Evolutionary conservation across 2,329 filamentous ascomycete species (phyloP), one percentile per base, ranked within the genome.

Genomic region (Paecilomyces formosus): DNA sequence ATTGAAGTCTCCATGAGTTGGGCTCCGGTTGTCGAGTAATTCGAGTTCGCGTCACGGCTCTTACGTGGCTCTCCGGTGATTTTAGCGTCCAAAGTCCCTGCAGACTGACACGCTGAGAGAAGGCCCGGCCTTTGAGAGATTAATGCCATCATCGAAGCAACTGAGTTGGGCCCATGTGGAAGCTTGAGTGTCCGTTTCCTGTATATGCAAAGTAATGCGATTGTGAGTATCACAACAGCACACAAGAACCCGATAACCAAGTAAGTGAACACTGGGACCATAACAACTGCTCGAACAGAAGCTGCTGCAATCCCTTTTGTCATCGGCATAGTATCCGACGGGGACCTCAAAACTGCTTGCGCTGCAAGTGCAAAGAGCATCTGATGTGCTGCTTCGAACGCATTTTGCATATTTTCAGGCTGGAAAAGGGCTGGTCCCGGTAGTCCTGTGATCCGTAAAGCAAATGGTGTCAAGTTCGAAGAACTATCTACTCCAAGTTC

Each of bases 361-460:
- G 71, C 60, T 3, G 71, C 71, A 3, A 62, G 13, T 0, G 74
- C 62, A 51, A 81, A 80, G 0, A 81, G 62, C 0, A 81, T 30
- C 13, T 74, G 65, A 56, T 81, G 78, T 0, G 76, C 76, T 1
- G 67, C 65, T 28, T 75, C 67, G 53, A 78, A 79, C 0, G 74
- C 72, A 1, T 61, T 30, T 0, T 66, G 62, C 0, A 81, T 57
- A 0, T 58, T 60, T 13, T 66, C 54, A 26, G 70, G 69, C 45
- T 77, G 69, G 1, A 76, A 55, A 33, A 75, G 75, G 0, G 72
- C 68, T 15, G 70, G 65, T 0, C 71, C 6, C 0, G 72, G 58
- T 0, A 57, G 58, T 1, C 64, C 57, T 9, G 62, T 66, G 0
- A 68, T 63, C 7, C 65, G 72, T 2, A 79, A 55, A 0, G 75